phyloP scores from a whole-genome alignment of 768 basidiomycete genomes.

The Tricholoma sp. region DNA sequence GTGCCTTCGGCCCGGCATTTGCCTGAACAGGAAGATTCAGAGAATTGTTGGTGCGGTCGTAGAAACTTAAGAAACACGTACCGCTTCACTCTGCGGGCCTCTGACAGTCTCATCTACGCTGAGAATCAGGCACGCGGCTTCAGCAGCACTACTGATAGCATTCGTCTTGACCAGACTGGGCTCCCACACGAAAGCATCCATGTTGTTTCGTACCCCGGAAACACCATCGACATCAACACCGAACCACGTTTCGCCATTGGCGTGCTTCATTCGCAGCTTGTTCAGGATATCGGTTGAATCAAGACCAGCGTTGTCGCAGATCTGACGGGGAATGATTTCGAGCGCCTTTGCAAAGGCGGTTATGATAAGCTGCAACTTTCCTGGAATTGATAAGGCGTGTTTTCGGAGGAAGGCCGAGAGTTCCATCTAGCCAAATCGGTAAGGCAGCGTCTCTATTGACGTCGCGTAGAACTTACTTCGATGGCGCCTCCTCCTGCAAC shows the following conservation, averaged over 20 bases:
- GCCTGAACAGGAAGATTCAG: conserved; percentile 36
- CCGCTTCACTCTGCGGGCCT: conserved; percentile 91
- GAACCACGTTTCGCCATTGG: conserved; percentile 81
- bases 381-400: conserved; percentile 87
- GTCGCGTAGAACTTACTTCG: conserved; percentile 53
- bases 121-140: conserved; percentile 93
- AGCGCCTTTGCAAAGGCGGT: conserved; percentile 95
- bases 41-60: neutral
- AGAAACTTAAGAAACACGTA: conserved; percentile 33
- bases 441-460: neutral
- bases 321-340: conserved; percentile 96
- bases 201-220: conserved; percentile 89
- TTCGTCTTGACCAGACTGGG: conserved; percentile 94
- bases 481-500: conserved; percentile 98
- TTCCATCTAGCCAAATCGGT: conserved; percentile 68
- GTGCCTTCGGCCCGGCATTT: conserved; percentile 80
- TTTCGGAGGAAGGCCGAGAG: conserved; percentile 91
- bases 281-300: conserved; percentile 97
- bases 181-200: conserved; percentile 99
- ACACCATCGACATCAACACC: conserved; percentile 92
- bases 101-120: conserved; percentile 97
- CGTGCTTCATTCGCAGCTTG: conserved; percentile 95
- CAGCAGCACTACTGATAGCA: conserved; percentile 90
- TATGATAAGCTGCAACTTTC: conserved; percentile 92
- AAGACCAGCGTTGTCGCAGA: conserved; percentile 96